Evolutionary conservation across 2,329 filamentous ascomycete genomes (phyloP).

Genomic region (Beauveria varroae): DNA sequence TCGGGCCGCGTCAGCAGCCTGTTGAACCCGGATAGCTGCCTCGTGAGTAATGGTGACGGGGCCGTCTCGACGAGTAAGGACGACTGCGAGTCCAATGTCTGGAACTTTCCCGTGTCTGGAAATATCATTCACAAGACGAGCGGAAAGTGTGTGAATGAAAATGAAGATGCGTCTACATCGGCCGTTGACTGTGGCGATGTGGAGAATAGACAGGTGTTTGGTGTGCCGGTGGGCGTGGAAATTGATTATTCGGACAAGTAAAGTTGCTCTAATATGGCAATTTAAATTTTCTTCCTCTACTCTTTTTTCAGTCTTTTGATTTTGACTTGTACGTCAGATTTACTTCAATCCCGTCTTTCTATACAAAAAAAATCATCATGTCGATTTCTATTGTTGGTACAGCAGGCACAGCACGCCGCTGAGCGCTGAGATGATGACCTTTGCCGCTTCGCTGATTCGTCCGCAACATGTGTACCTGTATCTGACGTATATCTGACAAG

Average conservation of each 20-base stretch:
- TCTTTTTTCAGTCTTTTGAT: too few species aligned
- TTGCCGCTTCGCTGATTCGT: too few species aligned
- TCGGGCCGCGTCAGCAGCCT: slow-evolving; percentile 29
- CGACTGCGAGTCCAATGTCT: slow-evolving; percentile 16
- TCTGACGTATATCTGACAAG: too few species aligned
- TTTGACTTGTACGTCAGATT: too few species aligned
- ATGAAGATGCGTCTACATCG: slow-evolving; percentile 16
- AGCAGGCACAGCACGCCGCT: too few species aligned
- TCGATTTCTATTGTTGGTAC: too few species aligned
- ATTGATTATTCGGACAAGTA: not conserved
- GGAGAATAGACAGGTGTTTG: slow-evolving; percentile 35
- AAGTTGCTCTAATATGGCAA: too few species aligned
- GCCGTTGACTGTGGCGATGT: slow-evolving; percentile 24
- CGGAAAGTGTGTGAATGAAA: slow-evolving; percentile 31
- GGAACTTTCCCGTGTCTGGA: slow-evolving; percentile 34
- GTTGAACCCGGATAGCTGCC: slow-evolving; percentile 22
- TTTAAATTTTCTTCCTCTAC: too few species aligned
- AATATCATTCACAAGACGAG: slow-evolving; percentile 28
- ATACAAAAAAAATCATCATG: too few species aligned
- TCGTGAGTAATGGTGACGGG: slow-evolving; percentile 14
- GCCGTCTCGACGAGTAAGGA: slow-evolving; percentile 5
- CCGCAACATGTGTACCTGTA: too few species aligned
- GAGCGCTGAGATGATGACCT: too few species aligned
- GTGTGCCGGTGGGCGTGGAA: slow-evolving; percentile 30
- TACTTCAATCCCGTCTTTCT: too few species aligned